Conservation (phyloP, 345 rosid genomes). For the Hevea brasiliensis region DNA sequence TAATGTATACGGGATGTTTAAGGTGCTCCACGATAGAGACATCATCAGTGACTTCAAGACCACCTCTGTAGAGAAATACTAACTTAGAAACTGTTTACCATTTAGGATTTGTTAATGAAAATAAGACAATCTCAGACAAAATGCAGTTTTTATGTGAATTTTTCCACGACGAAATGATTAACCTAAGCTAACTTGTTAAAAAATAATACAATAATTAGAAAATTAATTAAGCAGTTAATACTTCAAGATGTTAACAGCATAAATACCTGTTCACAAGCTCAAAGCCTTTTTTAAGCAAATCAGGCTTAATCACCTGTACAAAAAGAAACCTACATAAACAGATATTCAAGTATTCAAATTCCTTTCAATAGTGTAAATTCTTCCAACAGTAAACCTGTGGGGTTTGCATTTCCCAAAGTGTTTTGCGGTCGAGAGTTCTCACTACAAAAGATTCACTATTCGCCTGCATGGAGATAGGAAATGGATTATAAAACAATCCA, state of each 20-base stretch:
- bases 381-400: constrained; percentile 63
- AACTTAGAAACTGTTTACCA: background rate
- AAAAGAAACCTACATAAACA: background rate
- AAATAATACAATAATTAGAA: no score
- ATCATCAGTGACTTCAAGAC: constrained; percentile 91
- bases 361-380: background rate
- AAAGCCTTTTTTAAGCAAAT: constrained; percentile 76
- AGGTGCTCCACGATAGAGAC: constrained; percentile 93
- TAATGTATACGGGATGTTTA: constrained; percentile 77
- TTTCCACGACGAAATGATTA: no score
- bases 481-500: no score
- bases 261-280: constrained; percentile 81
- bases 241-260: background rate
- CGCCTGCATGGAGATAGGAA: constrained; percentile 52
- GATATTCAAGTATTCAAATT: constrained; percentile 5
- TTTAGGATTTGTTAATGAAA: no score
- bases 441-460: constrained; percentile 72
- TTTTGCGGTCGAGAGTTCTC: constrained; percentile 82
- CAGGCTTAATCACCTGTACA: constrained; percentile 48
- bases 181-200: no score
- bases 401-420: constrained; percentile 98
- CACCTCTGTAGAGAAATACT: constrained; percentile 48
- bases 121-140: background rate
- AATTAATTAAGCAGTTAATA: no score
- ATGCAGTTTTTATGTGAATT: background rate